These are phyloP conservation scores for Spinellus fusiger DNA, from an alignment of 192 early-diverging fungal genomes.

Conservation along the genomic window DNA sequence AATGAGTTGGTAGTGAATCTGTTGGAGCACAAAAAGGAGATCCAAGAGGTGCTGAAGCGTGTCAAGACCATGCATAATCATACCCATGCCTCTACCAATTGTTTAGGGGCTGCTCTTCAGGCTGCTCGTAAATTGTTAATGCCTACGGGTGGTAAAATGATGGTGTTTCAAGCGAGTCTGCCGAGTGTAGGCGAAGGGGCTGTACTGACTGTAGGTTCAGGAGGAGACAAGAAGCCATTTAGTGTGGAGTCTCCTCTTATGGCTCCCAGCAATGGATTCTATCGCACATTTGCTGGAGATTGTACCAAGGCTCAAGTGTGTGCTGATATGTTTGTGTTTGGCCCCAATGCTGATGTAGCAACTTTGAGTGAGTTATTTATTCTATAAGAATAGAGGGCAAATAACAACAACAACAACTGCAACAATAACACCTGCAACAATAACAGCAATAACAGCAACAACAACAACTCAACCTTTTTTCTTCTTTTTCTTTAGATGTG, in stretches of 20 bases:
- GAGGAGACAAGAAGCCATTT: constrained; percentile 79
- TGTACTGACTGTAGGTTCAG: constrained; percentile 76
- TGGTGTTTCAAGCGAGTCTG: constrained; percentile 79
- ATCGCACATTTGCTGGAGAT: constrained; percentile 79
- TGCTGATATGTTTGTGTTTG: constrained; percentile 86
- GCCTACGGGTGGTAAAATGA: constrained; percentile 78
- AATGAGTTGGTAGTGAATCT: constrained; percentile 18
- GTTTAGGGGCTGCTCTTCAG: constrained; percentile 81
- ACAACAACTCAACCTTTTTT: background rate
- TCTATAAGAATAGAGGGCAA: background rate
- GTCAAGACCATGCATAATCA: constrained; percentile 78
- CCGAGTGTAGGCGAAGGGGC: constrained; percentile 83
- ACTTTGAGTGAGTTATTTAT: constrained; percentile 53
- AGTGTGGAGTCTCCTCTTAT: constrained; percentile 85
- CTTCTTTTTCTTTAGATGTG: constrained; percentile 37
- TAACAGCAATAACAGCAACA: background rate
- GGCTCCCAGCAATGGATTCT: constrained; percentile 82
- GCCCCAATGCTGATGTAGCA: constrained; percentile 78
- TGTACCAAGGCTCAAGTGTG: constrained; percentile 75
- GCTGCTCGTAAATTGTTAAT: constrained; percentile 74
- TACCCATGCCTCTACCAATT: constrained; percentile 68
- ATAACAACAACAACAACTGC: too few relatives aligned
- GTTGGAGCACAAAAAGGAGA: constrained; percentile 44
- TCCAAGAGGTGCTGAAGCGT: constrained; percentile 78
- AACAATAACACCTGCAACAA: background rate